These are phyloP conservation scores for Trichomonas vaginalis DNA, from an alignment of 208 protist genomes.

Conservation along the genomic window DNA sequence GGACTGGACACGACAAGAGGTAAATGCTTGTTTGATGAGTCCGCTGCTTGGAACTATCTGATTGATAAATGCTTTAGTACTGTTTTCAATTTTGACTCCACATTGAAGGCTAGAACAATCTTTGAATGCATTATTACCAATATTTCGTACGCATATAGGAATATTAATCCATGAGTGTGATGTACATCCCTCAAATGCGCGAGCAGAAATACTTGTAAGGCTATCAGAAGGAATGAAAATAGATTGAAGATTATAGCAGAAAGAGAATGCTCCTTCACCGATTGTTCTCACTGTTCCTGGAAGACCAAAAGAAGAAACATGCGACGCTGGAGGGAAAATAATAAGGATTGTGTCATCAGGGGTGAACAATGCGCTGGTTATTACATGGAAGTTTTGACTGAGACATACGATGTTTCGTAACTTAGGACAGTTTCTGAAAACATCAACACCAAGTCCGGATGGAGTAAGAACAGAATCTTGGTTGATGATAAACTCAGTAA, in stretches of 20 bases:
- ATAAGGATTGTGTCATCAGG: not conserved
- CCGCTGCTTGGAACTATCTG: too few relatives aligned
- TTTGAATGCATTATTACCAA: too few relatives aligned
- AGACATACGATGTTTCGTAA: not conserved
- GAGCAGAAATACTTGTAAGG: not conserved
- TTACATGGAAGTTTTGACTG: not conserved
- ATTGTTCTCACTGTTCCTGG: not conserved
- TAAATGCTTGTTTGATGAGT: too few relatives aligned
- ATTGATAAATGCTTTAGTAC: too few relatives aligned
- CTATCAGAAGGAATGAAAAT: not conserved
- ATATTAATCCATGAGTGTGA: not conserved
- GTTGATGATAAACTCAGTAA: not conserved
- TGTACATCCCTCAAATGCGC: not conserved
- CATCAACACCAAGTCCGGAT: not conserved
- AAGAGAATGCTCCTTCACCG: not conserved
- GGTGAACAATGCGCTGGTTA: not conserved
- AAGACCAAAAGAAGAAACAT: not conserved
- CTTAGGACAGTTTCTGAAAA: not conserved
- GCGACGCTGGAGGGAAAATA: not conserved
- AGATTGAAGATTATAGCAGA: not conserved
- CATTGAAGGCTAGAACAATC: too few relatives aligned
- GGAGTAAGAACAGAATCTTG: not conserved
- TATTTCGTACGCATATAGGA: too few relatives aligned
- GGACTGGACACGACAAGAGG: too few relatives aligned
- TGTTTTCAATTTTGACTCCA: too few relatives aligned